A percentile compares a stretch with the other conserved stretches of the same genome.
phyloP scores from a whole-genome alignment of 2,329 filamentous ascomycete species.

The Fusarium sterilihyphosum region DNA sequence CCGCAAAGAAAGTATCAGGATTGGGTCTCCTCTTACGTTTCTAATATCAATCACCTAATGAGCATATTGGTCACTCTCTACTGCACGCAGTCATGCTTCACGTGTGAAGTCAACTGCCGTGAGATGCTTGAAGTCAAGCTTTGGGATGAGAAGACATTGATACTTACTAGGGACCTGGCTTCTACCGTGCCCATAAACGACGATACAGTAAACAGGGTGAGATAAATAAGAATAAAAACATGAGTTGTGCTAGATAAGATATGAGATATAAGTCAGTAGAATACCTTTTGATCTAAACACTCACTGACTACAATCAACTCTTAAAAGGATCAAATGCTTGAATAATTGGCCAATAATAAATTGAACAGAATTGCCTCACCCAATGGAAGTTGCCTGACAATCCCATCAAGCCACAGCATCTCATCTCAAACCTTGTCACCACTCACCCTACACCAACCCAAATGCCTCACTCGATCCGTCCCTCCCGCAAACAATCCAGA shows the following conservation, averaged over 20 bases:
- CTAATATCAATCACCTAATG: accelerated
- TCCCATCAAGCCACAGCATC: not conserved
- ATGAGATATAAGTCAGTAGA: accelerated
- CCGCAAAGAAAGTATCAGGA: accelerated
- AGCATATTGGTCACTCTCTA: too few species aligned
- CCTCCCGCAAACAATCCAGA: not conserved
- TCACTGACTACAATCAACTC: too few species aligned
- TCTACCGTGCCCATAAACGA: too few species aligned
- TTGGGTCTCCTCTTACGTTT: too few species aligned
- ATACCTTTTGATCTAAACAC: accelerated
- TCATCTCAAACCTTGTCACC: not conserved
- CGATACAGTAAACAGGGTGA: accelerated
- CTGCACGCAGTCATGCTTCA: too few species aligned
- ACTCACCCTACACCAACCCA: not conserved
- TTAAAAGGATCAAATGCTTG: too few species aligned
- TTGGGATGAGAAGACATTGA: too few species aligned
- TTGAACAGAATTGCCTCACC: not conserved
- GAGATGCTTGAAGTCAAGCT: too few species aligned
- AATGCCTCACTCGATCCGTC: not conserved
- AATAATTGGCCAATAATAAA: not conserved
- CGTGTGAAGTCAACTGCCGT: accelerated
- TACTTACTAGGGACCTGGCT: too few species aligned
- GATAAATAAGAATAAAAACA: too few species aligned
- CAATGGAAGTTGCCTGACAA: accelerated
- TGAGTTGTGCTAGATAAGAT: too few species aligned